Evolutionary conservation across 495 filamentous ascomycete genomes (phyloP), one percentile per base, ranked within the genome.

Genomic region (Pseudotulostoma volvatum): DNA sequence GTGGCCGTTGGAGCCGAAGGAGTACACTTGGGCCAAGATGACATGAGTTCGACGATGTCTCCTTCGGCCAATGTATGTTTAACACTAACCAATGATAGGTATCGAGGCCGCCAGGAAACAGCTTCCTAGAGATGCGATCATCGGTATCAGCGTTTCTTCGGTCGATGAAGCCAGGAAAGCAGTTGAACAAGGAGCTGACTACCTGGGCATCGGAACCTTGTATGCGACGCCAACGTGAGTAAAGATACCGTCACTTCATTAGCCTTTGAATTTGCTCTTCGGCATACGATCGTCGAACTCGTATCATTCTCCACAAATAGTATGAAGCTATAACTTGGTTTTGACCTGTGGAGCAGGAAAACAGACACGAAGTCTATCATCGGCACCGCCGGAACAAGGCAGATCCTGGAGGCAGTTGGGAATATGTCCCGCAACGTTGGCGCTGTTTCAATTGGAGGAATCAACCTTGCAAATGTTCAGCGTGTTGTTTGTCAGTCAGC

Each of bases 21-120:
- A 33, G 81, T 94, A 9, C 88, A 97, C 56, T 68, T 97, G 31
- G 88, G 90, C 20, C 88, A 94, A 57, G 84, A 93, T 70, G 88
- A 97, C 58, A 77, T 93, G 65, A 69, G 82, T 85, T 56, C 39
- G 69, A n/a, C n/a, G n/a, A n/a, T n/a, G n/a, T n/a, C n/a, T n/a
- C n/a, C n/a, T n/a, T n/a, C n/a, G n/a, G n/a, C n/a, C n/a, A n/a
- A n/a, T n/a, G n/a, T n/a, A n/a, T n/a, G n/a, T n/a, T n/a, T n/a
- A n/a, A n/a, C n/a, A 38, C 18, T 20, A 21, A 33, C 28, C 35
- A n/a, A 34, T 13, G 23, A 47, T 40, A 79, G 75, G 74, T 39
- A 55, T 87, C 31, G 49, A 59, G 14, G 65, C 70, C 4, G 87
- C 85, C 3, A 77, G 79, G 40, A 63, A 59, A 39, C 56, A 93